Base-by-base conservation (phyloP, 2,329 filamentous ascomycete genomes). In the Sclerotiophoma versabilis region DNA sequence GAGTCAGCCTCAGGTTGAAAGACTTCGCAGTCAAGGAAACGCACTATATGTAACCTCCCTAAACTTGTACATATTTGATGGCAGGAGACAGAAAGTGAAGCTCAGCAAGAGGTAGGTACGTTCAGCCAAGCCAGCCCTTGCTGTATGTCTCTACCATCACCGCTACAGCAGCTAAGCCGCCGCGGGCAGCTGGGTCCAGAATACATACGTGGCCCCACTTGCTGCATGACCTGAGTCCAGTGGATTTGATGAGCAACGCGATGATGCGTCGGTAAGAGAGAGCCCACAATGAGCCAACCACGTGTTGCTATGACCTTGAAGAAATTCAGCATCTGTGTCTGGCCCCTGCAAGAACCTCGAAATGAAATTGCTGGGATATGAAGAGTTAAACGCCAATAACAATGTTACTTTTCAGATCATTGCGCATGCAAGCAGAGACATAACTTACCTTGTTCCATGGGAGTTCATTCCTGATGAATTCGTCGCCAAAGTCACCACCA, bases 401-500 rank as follows among this genome's bases (percentile, higher is more conserved):
- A n/a, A n/a, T 2, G 26, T 3, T 11, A 12, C 10, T 20, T 42
- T 7, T 10, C n/a, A 22, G 17, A 19, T 12, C 20, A 9, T 10
- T 8, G 8, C 9, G 11, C 22, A 15, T 29, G 5, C 17, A 25
- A 27, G 2, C 14, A 19, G 41, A 49, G 29, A 12, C 4, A 14
- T 33, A 8, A 51, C 70, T 58, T 53, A 74, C 70, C 66, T 70
- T 56, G 44, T 65, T 67, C 69, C 70, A 71, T n/a, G 49, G 47
- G 6, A 66, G 55, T 4, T 62, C 23, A 3, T 57, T 52, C 4
- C 64, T 52, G 3, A 58, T 52, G 19, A 74, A 33, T 9, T 36
- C 43, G 34, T 71, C 68, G 6, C 57, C 54, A 5, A 58, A 41
- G 3, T 58, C 60, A 27, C 57, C 59, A 14, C 64, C 53, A 34